Conservation (phyloP, 495 filamentous ascomycete genomes). For the Rhizodiscina lignyota region DNA sequence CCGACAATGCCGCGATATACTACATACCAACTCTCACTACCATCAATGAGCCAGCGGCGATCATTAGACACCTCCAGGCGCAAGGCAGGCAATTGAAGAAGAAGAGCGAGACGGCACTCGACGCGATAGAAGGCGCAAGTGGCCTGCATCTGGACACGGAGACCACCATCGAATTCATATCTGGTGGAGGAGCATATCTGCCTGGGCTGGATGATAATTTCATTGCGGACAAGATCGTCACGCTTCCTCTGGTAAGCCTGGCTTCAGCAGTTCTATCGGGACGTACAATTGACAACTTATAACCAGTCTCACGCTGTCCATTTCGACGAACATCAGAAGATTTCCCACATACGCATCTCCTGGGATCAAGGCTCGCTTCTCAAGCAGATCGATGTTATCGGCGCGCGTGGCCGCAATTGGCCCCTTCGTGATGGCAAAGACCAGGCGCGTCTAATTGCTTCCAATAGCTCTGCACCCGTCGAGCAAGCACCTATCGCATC, state of each 20-base stretch:
- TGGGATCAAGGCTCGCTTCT: conserved; percentile 93
- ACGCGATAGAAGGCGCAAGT: conserved; percentile 50
- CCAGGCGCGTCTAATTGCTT: conserved; percentile 53
- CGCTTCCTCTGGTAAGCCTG: conserved; percentile 76
- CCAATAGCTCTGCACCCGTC: conserved; percentile 4
- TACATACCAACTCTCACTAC: conserved; percentile 84
- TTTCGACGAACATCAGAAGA: conserved; percentile 60
- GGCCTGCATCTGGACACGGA: conserved; percentile 62
- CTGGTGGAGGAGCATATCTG: conserved; percentile 71
- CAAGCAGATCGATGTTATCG: conserved; percentile 88
- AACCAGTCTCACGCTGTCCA: conserved; percentile 81
- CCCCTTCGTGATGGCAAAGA: conserved; percentile 82
- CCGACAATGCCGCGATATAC: conserved; percentile 57
- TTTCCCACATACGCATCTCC: conserved; percentile 68
- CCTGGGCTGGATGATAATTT: conserved; percentile 91
- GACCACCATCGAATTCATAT: conserved; percentile 66
- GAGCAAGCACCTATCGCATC: conserved; percentile 1
- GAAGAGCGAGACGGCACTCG: conserved; percentile 58
- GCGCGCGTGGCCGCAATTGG: conserved; percentile 74
- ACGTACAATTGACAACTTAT: too few species aligned
- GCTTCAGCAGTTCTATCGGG: too few species aligned
- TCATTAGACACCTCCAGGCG: conserved; percentile 59
- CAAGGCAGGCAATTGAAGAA: conserved; percentile 56
- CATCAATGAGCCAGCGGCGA: conserved; percentile 47
- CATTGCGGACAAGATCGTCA: conserved; percentile 63